Percentiles rank a stretch among this genome's conserved stretches.
Conservation (phyloP, 139 green algal genomes). For the Chlorella sp. region DNA sequence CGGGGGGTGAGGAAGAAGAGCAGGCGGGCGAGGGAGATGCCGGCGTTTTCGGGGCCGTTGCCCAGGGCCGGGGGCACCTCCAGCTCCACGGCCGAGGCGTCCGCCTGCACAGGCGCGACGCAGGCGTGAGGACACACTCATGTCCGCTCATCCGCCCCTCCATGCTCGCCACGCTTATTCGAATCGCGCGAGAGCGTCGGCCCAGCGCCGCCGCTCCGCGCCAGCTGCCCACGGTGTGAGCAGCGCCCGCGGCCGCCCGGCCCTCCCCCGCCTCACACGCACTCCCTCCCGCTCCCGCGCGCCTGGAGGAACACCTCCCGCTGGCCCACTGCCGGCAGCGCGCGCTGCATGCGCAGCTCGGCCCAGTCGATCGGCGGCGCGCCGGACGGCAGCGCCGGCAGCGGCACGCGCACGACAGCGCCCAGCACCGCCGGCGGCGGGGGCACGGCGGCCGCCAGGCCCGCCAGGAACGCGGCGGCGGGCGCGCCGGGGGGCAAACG, state of each 20-base stretch:
- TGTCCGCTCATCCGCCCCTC: no score
- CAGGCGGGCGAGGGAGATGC: constrained; percentile 68
- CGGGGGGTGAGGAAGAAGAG: constrained; percentile 68
- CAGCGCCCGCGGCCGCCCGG: no score
- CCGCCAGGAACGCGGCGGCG: constrained; percentile 48
- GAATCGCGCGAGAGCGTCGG: no score
- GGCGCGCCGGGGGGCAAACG: constrained; percentile 43
- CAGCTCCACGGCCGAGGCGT: constrained; percentile 14
- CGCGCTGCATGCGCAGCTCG: constrained; percentile 10
- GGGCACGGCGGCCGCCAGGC: constrained; percentile 38
- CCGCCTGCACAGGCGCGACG: no score
- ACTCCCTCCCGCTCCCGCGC: no score
- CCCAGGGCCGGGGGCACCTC: constrained; percentile 64
- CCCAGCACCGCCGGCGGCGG: neutral
- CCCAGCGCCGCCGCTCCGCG: constrained; percentile 6
- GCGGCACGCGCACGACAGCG: constrained; percentile 15
- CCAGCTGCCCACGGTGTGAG: no score
- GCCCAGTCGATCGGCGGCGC: constrained; percentile 10
- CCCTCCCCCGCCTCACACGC: no score
- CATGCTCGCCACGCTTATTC: no score
- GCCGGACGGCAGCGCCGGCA: constrained; percentile 22
- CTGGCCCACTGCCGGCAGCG: neutral
- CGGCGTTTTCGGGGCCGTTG: constrained; percentile 56
- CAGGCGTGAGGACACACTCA: no score
- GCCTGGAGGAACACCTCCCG: neutral